Evolutionary conservation across 495 filamentous ascomycete species (phyloP).

Genomic region (Xylaria cubensis): DNA sequence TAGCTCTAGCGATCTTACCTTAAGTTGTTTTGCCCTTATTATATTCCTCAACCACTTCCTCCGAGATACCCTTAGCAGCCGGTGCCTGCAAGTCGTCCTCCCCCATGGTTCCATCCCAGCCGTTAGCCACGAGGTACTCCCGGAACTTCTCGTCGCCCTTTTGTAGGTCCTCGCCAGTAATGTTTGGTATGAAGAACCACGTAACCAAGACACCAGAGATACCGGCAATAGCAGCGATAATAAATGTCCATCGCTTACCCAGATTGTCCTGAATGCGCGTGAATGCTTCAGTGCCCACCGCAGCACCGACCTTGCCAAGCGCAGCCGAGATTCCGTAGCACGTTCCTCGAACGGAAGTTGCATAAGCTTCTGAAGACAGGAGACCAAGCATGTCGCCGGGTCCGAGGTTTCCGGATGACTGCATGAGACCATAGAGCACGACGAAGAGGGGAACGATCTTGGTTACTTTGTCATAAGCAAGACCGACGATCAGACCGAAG

Average conservation of each 20-base stretch:
- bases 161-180: conserved; percentile 53
- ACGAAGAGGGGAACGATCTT: conserved; percentile 61
- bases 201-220: conserved; percentile 59
- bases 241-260: conserved; percentile 60
- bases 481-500: conserved; percentile 60
- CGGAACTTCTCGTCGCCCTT: conserved; percentile 53
- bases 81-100: conserved; percentile 27
- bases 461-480: conserved; percentile 54
- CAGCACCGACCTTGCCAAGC: conserved; percentile 58
- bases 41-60: conserved; percentile 7
- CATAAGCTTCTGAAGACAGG: conserved; percentile 57
- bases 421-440: conserved; percentile 62
- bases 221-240: conserved; percentile 60
- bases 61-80: conserved; percentile 1
- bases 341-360: conserved; percentile 58
- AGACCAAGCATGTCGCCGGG: conserved; percentile 61
- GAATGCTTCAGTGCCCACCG: conserved; percentile 60
- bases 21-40: background rate
- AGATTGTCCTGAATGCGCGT: conserved; percentile 48
- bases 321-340: conserved; percentile 62
- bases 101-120: conserved; percentile 58
- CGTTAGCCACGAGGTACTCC: conserved; percentile 53
- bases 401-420: conserved; percentile 58
- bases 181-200: conserved; percentile 58
- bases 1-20: background rate